Conservation (phyloP, 495 filamentous ascomycete genomes). For the Hyphodiscus hymeniophilus region DNA sequence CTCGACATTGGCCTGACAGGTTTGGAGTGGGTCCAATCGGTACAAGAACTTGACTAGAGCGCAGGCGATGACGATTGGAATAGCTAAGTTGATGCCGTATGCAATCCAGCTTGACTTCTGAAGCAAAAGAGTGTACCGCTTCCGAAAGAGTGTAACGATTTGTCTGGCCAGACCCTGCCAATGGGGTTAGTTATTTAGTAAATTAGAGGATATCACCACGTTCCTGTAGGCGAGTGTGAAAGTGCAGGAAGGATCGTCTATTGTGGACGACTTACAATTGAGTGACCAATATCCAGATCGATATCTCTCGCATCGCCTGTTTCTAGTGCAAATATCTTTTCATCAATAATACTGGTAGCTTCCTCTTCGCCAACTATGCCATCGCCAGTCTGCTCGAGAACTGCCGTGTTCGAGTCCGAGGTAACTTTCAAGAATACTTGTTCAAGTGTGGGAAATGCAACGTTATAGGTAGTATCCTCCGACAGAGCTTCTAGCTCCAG, state of each 20-base stretch:
- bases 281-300: constrained; percentile 18
- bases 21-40: constrained; percentile 9
- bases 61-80: constrained; percentile 18
- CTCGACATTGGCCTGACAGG: constrained; percentile 8
- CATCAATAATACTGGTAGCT: constrained; percentile 7
- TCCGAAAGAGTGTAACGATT: constrained; percentile 12
- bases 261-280: constrained; percentile 2
- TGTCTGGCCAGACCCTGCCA: constrained; percentile 9
- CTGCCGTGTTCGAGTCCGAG: constrained; percentile 10
- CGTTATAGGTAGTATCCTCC: constrained; percentile 13
- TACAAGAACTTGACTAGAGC: constrained; percentile 17
- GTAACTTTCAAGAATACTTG: constrained; percentile 21
- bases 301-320: constrained; percentile 9
- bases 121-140: constrained; percentile 14
- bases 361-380: constrained; percentile 19
- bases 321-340: constrained; percentile 16
- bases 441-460: constrained; percentile 19
- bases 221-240: too few species aligned
- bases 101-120: constrained; percentile 20
- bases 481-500: constrained; percentile 17
- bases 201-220: too few species aligned
- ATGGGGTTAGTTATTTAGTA: too few species aligned
- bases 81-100: constrained; percentile 17
- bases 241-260: too few species aligned
- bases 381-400: constrained; percentile 17